phyloP scores from a whole-genome alignment of 805 yeast species.

The Brettanomyces custersianus region DNA sequence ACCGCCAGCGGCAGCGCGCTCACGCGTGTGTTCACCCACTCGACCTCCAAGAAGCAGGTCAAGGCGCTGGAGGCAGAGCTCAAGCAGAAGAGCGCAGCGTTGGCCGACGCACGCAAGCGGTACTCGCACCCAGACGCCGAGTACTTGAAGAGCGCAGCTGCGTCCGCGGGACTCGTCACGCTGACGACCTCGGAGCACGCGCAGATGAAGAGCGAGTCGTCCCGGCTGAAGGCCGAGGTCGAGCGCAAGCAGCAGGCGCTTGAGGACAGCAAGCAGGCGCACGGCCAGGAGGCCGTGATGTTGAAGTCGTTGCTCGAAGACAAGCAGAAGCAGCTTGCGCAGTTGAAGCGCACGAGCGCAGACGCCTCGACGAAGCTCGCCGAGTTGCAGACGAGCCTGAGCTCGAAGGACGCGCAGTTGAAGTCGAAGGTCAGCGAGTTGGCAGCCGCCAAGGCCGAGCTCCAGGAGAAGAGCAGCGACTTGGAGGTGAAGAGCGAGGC shows the following conservation, averaged over 20 bases:
- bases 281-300: slow-evolving; percentile 1
- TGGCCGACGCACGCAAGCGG: too few species aligned
- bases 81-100: background rate
- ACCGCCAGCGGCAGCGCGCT: too few species aligned
- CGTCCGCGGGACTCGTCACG: slow-evolving; percentile 10
- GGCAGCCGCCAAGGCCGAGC: background rate
- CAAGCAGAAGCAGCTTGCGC: slow-evolving; percentile 1
- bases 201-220: slow-evolving; percentile 3
- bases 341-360: background rate
- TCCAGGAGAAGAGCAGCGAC: slow-evolving; percentile 1
- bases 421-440: slow-evolving; percentile 1
- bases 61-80: background rate
- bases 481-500: slow-evolving; percentile 2
- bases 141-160: slow-evolving; percentile 12
- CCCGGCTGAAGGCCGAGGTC: background rate
- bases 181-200: slow-evolving; percentile 13
- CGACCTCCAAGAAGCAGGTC: slow-evolving; percentile 2
- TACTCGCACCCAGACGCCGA: slow-evolving; percentile 16
- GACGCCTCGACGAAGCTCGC: background rate
- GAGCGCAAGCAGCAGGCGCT: background rate
- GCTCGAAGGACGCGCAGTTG: slow-evolving; percentile 3
- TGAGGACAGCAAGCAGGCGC: background rate
- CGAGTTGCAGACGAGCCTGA: background rate
- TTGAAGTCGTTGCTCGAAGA: slow-evolving; percentile 1
- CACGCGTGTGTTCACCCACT: too few species aligned